Percentiles rank a stretch among this genome's conserved stretches.
These are phyloP conservation scores for Aspergillus amoenus DNA, from an alignment of 2,329 filamentous ascomycete genomes.

Conservation along the genomic window DNA sequence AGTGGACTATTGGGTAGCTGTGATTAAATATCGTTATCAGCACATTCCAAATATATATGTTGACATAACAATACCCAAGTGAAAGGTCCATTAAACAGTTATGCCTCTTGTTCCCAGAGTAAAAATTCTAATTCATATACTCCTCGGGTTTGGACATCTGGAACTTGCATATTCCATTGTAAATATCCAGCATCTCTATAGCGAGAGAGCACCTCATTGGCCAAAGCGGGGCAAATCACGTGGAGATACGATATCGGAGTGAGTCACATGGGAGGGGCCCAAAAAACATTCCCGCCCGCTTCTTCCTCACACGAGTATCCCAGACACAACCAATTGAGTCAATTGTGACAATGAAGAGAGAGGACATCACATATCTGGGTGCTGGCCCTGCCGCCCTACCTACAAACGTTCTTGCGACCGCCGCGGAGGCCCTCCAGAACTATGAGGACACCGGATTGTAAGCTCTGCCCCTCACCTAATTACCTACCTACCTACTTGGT, in stretches of 20 bases:
- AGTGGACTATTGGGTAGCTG: constrained; percentile 2
- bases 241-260: constrained; percentile 6
- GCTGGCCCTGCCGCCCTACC: constrained; percentile 87
- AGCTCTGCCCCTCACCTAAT: constrained; percentile 2
- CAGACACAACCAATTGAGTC: constrained; percentile 1
- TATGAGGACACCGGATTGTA: constrained; percentile 73
- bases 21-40: neutral
- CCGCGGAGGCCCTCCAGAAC: constrained; percentile 75
- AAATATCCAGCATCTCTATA: neutral
- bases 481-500: neutral
- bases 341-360: constrained; percentile 57
- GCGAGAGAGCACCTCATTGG: neutral
- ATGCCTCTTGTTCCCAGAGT: too few species aligned
- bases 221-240: neutral
- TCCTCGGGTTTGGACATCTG: too few species aligned
- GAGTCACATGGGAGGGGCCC: constrained; percentile 9
- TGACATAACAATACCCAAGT: too few species aligned
- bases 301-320: neutral
- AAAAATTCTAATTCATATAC: too few species aligned
- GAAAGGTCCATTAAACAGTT: too few species aligned
- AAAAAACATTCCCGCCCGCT: constrained; percentile 2
- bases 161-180: too few species aligned
- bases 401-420: constrained; percentile 74
- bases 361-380: constrained; percentile 81
- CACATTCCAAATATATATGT: too few species aligned